Evolutionary conservation across 176 grass and related monocot genomes (phyloP).

Genomic region (Carex kokanica): DNA sequence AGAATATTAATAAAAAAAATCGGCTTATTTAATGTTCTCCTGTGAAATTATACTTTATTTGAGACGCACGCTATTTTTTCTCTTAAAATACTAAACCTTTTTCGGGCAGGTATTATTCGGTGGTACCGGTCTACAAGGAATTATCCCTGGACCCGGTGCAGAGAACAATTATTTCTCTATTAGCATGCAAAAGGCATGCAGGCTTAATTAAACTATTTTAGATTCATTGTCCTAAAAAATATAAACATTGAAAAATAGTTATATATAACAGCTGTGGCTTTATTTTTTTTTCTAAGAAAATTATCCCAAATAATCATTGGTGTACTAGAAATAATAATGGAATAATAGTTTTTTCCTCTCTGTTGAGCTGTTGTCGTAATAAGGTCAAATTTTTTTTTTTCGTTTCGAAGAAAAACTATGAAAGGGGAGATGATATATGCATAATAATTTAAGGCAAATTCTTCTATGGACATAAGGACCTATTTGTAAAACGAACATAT

Average conservation of each 20-base stretch:
- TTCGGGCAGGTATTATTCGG: neutral
- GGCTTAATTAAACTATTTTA: neutral
- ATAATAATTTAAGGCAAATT: too few relatives aligned
- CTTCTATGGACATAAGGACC: too few relatives aligned
- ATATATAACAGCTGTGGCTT: neutral
- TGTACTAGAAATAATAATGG: too few relatives aligned
- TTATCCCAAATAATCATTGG: neutral
- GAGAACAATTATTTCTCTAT: neutral
- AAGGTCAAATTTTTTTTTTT: neutral
- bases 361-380: neutral
- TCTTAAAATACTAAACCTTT: neutral
- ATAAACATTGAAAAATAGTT: neutral
- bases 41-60: neutral
- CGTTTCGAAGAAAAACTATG: neutral
- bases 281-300: neutral
- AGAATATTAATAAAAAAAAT: too few relatives aligned
- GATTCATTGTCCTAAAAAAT: neutral
- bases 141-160: neutral
- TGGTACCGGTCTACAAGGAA: neutral
- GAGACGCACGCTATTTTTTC: conserved; percentile 23
- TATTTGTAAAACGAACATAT: too few relatives aligned
- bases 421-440: too few relatives aligned
- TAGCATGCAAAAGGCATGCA: neutral
- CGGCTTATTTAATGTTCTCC: neutral
- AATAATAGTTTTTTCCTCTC: neutral